Conservation (phyloP, 192 early-diverging fungal species). For the Bifiguratus adelaidae region DNA sequence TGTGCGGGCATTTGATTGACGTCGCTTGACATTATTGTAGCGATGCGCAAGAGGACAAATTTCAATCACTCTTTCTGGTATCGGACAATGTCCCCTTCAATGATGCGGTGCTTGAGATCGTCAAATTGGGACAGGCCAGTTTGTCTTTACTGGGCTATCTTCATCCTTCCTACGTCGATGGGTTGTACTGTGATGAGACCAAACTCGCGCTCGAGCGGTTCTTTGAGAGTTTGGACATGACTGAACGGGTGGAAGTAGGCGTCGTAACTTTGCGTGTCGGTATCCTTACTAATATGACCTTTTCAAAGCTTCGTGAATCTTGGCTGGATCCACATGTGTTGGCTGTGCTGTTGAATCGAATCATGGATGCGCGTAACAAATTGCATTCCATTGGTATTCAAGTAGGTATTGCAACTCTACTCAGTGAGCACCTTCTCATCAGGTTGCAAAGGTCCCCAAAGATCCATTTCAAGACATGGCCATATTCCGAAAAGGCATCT, state of each 20-base stretch:
- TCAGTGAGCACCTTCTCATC: constrained; percentile 8
- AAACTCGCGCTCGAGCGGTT: constrained; percentile 24
- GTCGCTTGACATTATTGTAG: constrained; percentile 10
- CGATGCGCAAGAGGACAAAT: constrained; percentile 37
- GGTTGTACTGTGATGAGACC: constrained; percentile 35
- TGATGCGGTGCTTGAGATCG: constrained; percentile 33
- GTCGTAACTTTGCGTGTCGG: background rate
- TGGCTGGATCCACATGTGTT: constrained; percentile 37
- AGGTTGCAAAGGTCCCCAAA: too few relatives aligned
- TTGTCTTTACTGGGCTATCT: constrained; percentile 28
- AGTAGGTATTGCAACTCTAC: background rate
- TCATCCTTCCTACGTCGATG: constrained; percentile 29
- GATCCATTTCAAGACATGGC: constrained; percentile 36
- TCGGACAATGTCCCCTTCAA: constrained; percentile 28
- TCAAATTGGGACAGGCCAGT: constrained; percentile 27
- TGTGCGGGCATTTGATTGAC: background rate
- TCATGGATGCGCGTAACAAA: constrained; percentile 30
- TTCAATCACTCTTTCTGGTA: constrained; percentile 34
- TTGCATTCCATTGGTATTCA: constrained; percentile 17
- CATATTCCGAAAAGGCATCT: constrained; percentile 22
- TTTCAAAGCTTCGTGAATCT: constrained; percentile 15
- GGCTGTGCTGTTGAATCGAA: constrained; percentile 31
- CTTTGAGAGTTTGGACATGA: constrained; percentile 17
- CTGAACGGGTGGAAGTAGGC: background rate
- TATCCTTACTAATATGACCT: background rate